Evolutionary conservation across 495 filamentous ascomycete genomes (phyloP).

Genomic region (Neohortaea acidophila): DNA sequence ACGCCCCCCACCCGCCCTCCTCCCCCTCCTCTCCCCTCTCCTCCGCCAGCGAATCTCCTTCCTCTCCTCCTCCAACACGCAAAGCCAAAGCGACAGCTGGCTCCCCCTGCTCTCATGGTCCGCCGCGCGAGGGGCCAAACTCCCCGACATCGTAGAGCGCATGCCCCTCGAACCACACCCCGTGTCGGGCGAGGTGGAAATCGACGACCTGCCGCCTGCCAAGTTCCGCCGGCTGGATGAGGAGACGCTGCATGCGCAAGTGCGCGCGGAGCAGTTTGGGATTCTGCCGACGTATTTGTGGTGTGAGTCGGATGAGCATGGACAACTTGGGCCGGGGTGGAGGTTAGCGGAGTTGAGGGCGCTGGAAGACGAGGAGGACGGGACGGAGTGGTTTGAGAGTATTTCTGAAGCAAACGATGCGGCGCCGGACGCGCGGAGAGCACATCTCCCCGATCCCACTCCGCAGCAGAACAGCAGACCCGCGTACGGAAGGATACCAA

Average conservation of each 20-base stretch:
- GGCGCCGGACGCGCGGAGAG: conserved; percentile 22
- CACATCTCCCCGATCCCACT: conserved; percentile 17
- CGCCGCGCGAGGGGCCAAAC: conserved; percentile 43
- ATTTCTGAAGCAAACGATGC: conserved; percentile 41
- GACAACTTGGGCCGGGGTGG: conserved; percentile 55
- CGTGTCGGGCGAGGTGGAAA: conserved; percentile 79
- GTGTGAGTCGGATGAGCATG: conserved; percentile 52
- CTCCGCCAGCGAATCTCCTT: conserved; percentile 77
- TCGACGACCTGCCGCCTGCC: conserved; percentile 46
- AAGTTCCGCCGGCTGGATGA: conserved; percentile 62
- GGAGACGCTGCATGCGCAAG: conserved; percentile 66
- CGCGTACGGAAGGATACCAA: conserved; percentile 5
- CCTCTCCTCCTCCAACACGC: conserved; percentile 37
- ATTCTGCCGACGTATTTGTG: conserved; percentile 44
- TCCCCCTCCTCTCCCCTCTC: conserved; percentile 78
- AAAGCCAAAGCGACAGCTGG: conserved; percentile 62
- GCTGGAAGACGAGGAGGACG: conserved; percentile 32
- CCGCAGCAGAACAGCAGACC: too few relatives aligned
- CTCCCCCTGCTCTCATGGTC: conserved; percentile 83
- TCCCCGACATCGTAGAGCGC: conserved; percentile 48
- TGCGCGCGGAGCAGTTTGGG: conserved; percentile 33
- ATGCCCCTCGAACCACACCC: conserved; percentile 75
- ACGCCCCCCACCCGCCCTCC: conserved; percentile 56
- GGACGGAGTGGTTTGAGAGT: conserved; percentile 33
- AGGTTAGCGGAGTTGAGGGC: conserved; percentile 64